Conservation (phyloP, 2,329 filamentous ascomycete genomes). For the Trichophyton verrucosum region DNA sequence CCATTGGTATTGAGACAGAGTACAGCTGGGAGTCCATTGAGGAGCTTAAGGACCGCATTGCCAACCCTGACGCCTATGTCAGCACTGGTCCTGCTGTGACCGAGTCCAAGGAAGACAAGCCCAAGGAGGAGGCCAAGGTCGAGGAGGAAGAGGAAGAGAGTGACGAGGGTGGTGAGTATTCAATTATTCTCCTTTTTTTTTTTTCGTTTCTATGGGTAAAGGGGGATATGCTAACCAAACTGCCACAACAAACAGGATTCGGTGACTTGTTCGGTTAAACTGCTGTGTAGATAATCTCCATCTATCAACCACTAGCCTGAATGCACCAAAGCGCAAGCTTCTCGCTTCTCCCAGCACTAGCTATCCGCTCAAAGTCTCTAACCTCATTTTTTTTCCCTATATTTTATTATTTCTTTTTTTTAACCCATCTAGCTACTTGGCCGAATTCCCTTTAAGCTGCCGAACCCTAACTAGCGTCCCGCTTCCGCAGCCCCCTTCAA, state of each 20-base stretch:
- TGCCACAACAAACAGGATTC: constrained; percentile 43
- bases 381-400: neutral
- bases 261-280: constrained; percentile 66
- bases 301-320: neutral
- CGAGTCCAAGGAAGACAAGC: constrained; percentile 40
- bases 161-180: constrained; percentile 41
- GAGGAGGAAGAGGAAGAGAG: constrained; percentile 55
- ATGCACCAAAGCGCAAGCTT: constrained; percentile 11
- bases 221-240: neutral
- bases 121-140: constrained; percentile 50
- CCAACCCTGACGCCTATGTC: constrained; percentile 96
- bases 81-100: constrained; percentile 61
- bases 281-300: constrained; percentile 13
- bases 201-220: neutral
- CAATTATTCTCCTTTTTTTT: neutral
- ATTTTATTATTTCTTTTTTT: constrained; percentile 20
- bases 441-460: constrained; percentile 14
- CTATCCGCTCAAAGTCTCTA: too few relatives aligned
- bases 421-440: constrained; percentile 15
- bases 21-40: constrained; percentile 92
- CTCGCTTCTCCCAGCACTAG: too few relatives aligned
- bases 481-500: neutral
- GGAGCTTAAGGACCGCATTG: constrained; percentile 98
- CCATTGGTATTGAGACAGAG: constrained; percentile 81
- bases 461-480: neutral